Conservation (phyloP, 2,329 filamentous ascomycete genomes). For the Ceratocystis variospora region DNA sequence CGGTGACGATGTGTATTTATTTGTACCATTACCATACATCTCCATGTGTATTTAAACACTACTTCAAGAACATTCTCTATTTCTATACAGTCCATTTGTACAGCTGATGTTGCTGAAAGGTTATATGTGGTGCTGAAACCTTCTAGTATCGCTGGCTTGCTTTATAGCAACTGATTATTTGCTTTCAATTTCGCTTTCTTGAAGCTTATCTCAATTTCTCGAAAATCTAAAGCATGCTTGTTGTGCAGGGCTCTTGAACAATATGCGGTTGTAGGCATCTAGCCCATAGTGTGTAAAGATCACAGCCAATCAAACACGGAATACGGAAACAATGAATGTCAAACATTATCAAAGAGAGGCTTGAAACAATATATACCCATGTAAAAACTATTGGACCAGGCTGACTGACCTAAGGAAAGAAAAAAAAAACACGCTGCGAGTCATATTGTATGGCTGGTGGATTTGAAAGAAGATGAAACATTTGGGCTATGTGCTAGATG, state of each 20-base stretch:
- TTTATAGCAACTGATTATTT: background rate
- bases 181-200: too few relatives aligned
- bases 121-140: background rate
- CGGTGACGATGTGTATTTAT: background rate
- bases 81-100: background rate
- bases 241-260: too few relatives aligned
- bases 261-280: too few relatives aligned
- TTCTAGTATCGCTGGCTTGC: background rate
- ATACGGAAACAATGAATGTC: background rate
- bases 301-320: background rate
- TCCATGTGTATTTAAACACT: background rate
- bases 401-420: background rate
- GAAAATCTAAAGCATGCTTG: too few relatives aligned
- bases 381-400: background rate
- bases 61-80: background rate
- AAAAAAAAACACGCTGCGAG: background rate
- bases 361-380: background rate
- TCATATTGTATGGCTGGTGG: background rate
- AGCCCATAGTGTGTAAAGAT: background rate
- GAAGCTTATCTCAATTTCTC: too few relatives aligned
- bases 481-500: background rate
- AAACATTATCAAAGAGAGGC: background rate
- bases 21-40: background rate
- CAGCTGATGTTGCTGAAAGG: too few relatives aligned
- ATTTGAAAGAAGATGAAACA: background rate